Evolutionary conservation across 1,284 basidiomycete species (phyloP).

Genomic region (Lentinus polychrous): DNA sequence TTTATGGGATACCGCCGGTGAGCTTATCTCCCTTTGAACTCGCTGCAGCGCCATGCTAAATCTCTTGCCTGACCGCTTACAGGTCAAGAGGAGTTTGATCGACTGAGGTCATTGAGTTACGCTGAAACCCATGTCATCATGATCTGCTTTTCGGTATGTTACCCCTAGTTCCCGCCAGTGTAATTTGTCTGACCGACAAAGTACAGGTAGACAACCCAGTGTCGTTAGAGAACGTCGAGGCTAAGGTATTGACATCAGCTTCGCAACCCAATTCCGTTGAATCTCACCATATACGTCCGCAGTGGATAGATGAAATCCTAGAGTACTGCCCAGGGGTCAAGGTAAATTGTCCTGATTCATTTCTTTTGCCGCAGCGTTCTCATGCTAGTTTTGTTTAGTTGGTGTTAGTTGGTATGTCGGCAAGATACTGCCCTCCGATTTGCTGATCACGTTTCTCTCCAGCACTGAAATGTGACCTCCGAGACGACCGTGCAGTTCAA

Average conservation of each 20-base stretch:
- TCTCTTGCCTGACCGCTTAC: slow-evolving; percentile 15
- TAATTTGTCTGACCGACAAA: slow-evolving; percentile 42
- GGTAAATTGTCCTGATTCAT: slow-evolving; percentile 31
- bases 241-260: slow-evolving; percentile 56
- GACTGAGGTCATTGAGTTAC: slow-evolving; percentile 85
- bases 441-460: slow-evolving; percentile 8
- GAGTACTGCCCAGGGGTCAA: slow-evolving; percentile 93
- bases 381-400: slow-evolving; percentile 37
- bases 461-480: slow-evolving; percentile 94
- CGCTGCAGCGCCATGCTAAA: no score
- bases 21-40: slow-evolving; percentile 25
- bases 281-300: slow-evolving; percentile 3
- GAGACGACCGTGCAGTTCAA: slow-evolving; percentile 67
- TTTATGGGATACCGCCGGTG: slow-evolving; percentile 95
- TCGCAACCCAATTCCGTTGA: neutral
- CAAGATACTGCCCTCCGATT: slow-evolving; percentile 4
- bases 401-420: slow-evolving; percentile 75
- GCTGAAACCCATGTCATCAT: slow-evolving; percentile 94
- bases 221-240: slow-evolving; percentile 88
- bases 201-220: slow-evolving; percentile 90
- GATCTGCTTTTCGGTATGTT: slow-evolving; percentile 85
- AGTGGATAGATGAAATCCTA: slow-evolving; percentile 87
- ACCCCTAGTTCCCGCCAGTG: slow-evolving; percentile 2
- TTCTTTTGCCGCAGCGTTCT: slow-evolving; percentile 1
- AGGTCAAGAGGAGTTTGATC: slow-evolving; percentile 97